Percentiles rank a stretch among this genome's conserved stretches.
These are phyloP conservation scores for Fusarium sp. DNA, from an alignment of 2,329 filamentous ascomycete genomes.

Conservation along the genomic window DNA sequence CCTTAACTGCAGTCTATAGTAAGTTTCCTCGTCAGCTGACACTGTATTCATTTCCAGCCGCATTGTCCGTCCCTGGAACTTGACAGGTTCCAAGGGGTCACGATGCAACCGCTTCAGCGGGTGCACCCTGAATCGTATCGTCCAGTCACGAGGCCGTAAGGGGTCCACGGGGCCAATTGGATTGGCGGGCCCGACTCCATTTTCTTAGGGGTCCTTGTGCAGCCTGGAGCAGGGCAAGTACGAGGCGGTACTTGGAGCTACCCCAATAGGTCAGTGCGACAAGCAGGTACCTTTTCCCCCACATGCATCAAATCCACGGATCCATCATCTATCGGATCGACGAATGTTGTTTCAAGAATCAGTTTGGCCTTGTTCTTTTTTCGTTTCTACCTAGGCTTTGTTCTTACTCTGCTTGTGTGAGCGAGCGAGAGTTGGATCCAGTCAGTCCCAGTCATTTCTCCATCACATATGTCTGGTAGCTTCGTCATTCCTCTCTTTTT, in stretches of 20 bases:
- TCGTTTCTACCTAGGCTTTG: constrained; percentile 16
- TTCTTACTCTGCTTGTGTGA: constrained; percentile 9
- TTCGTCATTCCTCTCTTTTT: neutral
- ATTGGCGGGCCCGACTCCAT: constrained; percentile 31
- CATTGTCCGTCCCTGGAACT: neutral
- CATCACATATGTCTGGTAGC: constrained; percentile 14
- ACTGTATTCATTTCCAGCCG: constrained; percentile 29
- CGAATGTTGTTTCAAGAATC: constrained; percentile 22
- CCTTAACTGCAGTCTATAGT: constrained; percentile 16
- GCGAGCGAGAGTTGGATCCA: constrained; percentile 11
- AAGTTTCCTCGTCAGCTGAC: constrained; percentile 14
- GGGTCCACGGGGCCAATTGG: constrained; percentile 42
- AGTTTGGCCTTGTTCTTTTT: constrained; percentile 11
- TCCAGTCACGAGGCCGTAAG: constrained; percentile 40
- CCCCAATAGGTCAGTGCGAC: constrained; percentile 7
- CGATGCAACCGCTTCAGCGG: constrained; percentile 31
- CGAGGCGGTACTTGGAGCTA: constrained; percentile 11
- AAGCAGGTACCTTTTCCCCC: constrained; percentile 9
- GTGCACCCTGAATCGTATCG: constrained; percentile 18
- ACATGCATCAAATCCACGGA: constrained; percentile 20
- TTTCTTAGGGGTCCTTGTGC: constrained; percentile 16
- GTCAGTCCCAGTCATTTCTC: constrained; percentile 1
- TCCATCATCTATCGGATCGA: constrained; percentile 25
- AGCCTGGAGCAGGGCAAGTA: neutral
- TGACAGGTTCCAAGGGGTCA: constrained; percentile 31